Evolutionary conservation across 352 stramenopile genomes (phyloP).

Genomic region (Globisporangium heterothallicum): DNA sequence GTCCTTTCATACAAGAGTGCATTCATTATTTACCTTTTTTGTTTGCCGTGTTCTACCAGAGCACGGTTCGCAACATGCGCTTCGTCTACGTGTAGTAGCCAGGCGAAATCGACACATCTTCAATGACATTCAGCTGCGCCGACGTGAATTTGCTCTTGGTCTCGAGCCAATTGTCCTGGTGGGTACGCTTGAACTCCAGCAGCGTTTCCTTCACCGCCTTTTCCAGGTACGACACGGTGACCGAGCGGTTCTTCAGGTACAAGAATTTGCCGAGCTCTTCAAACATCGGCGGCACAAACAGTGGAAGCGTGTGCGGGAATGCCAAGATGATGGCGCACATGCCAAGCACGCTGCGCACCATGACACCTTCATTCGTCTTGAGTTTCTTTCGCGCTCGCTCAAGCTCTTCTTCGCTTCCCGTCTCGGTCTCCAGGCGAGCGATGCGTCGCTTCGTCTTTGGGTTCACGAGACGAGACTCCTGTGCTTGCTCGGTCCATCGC

Average conservation of each 20-base stretch:
- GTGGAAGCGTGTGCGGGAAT: slow-evolving; percentile 70
- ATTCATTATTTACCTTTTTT: too few relatives aligned
- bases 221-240: slow-evolving; percentile 57
- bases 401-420: slow-evolving; percentile 18
- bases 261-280: slow-evolving; percentile 68
- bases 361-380: slow-evolving; percentile 40
- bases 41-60: too few relatives aligned
- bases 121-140: slow-evolving; percentile 63
- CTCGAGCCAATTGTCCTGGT: slow-evolving; percentile 82
- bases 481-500: slow-evolving; percentile 28
- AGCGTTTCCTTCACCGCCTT: slow-evolving; percentile 76
- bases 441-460: slow-evolving; percentile 56
- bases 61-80: too few relatives aligned
- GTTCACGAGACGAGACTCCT: slow-evolving; percentile 42
- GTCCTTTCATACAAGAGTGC: too few relatives aligned
- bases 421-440: slow-evolving; percentile 32
- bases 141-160: slow-evolving; percentile 56
- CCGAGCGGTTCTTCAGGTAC: slow-evolving; percentile 58
- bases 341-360: slow-evolving; percentile 60
- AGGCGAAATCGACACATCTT: slow-evolving; percentile 72
- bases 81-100: slow-evolving; percentile 57
- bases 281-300: slow-evolving; percentile 62
- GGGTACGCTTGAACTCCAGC: slow-evolving; percentile 78
- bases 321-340: slow-evolving; percentile 67
- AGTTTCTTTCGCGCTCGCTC: slow-evolving; percentile 33